A percentile compares a stretch with the other conserved stretches of the same genome.
Conservation (phyloP, 2,329 filamentous ascomycete genomes). For the Diaporthe sp. region DNA sequence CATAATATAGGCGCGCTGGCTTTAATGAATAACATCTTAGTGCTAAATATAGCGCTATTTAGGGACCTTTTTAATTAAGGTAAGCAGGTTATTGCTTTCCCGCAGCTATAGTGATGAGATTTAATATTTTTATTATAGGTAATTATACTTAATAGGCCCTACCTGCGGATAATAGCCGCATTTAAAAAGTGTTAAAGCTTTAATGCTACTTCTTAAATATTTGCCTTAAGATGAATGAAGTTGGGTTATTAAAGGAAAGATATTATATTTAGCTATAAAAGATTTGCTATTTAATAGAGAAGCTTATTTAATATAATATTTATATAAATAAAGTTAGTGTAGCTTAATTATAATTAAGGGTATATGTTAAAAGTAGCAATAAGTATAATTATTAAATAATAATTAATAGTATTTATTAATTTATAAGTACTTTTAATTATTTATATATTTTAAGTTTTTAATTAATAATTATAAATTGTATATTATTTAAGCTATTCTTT, state of each 20-base stretch:
- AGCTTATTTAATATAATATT: background rate
- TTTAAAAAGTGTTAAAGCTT: background rate
- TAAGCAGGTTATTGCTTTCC: background rate
- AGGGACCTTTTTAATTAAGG: background rate
- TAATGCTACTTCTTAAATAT: background rate
- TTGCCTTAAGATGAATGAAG: background rate
- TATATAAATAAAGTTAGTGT: background rate
- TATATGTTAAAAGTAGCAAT: no score
- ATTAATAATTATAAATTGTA: no score
- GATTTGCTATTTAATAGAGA: background rate
- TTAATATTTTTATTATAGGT: background rate
- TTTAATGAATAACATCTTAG: background rate
- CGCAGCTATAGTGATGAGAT: background rate
- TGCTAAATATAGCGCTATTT: background rate
- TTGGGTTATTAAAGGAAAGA: background rate
- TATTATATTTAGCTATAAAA: background rate
- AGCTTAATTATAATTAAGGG: no score
- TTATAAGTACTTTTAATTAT: no score
- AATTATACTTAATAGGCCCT: background rate
- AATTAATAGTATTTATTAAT: no score
- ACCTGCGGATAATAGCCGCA: background rate
- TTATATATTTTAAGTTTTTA: no score
- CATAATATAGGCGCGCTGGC: background rate
- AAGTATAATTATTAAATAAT: no score
- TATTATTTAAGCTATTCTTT: no score